Evolutionary conservation across 768 basidiomycete species (phyloP).

Genomic region (Mycena filopes): DNA sequence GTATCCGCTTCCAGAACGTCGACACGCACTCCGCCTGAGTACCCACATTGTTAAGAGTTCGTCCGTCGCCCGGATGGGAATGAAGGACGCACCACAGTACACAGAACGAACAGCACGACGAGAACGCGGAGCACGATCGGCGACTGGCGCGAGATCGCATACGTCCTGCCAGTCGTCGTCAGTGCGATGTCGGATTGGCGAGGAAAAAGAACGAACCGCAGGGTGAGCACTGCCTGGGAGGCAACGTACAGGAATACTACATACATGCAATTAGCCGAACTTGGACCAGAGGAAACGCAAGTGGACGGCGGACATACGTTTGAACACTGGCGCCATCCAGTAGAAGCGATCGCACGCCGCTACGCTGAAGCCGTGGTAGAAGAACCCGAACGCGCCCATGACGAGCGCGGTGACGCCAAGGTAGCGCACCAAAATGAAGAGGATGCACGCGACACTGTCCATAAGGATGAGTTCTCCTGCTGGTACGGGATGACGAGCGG

Average conservation of each 20-base stretch:
- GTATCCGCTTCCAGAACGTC: constrained; percentile 15
- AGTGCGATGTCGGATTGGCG: too few relatives aligned
- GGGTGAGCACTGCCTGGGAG: constrained; percentile 22
- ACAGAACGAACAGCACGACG: not conserved
- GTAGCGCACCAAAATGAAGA: constrained; percentile 32
- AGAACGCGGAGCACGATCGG: constrained; percentile 6
- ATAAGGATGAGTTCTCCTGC: too few relatives aligned
- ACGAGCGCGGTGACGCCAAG: constrained; percentile 21
- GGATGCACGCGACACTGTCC: constrained; percentile 20
- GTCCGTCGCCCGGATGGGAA: too few relatives aligned
- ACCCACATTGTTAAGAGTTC: not conserved
- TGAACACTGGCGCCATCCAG: constrained; percentile 25
- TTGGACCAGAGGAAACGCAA: not conserved
- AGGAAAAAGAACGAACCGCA: constrained; percentile 3
- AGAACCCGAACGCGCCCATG: constrained; percentile 23
- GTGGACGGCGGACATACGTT: constrained; percentile 2
- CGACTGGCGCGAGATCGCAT: constrained; percentile 26
- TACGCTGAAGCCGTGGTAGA: constrained; percentile 26
- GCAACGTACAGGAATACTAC: constrained; percentile 21
- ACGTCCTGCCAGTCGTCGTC: constrained; percentile 8
- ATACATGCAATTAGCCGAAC: too few relatives aligned
- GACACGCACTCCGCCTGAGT: constrained; percentile 8
- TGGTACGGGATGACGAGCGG: too few relatives aligned
- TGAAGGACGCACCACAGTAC: not conserved
- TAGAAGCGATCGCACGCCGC: constrained; percentile 15